Base-by-base conservation (phyloP, 1,284 basidiomycete species). In the Porodaedalea pini region DNA sequence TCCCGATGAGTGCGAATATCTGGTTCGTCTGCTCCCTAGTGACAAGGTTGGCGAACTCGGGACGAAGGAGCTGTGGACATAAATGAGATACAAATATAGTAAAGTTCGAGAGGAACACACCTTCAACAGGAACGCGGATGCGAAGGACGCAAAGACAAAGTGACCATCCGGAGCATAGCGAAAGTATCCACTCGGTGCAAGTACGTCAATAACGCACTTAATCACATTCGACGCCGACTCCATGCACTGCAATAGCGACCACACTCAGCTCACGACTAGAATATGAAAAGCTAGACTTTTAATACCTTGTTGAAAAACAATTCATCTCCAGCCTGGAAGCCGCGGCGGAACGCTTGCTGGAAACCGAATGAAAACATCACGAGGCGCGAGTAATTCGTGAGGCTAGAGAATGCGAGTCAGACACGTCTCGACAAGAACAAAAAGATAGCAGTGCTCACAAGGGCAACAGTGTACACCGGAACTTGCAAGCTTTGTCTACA, bases 291-390 rank as follows among this genome's bases (percentile, higher is more conserved):
- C 27, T 3, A 37, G 36, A 49, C 27, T 40, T 44, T 41, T 58
- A 68, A n/a, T 54, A 86, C 88, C 76, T 83, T 87, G 50, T 76
- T 79, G 61, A 90, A 82, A 67, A 88, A 87, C 17, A 88, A 66
- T 31, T 82, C 71, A 65, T 90, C 87, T 1, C 77, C 77, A 1
- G 75, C 69, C 60, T 83, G 75, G 37, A 88, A 78, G 0, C 88
- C 88, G 5, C 84, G 78, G 62, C 84, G 80, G 68, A 83, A 90
- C 0, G 88, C 88, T 63, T 90, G 83, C 64, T 92, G 89, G 72
- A 91, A 91, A 2, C 87, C 89, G 63, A 92, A 91, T 0, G 89
- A 91, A 66, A 82, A 90, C 85, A 91, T 89, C 41, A 92, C 89
- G 7, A 92, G 78, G n/a, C 89, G 78, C 23, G 86, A 87, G 66